Base-by-base conservation (phyloP, 805 yeast genomes). In the Torulaspora delbrueckii region DNA sequence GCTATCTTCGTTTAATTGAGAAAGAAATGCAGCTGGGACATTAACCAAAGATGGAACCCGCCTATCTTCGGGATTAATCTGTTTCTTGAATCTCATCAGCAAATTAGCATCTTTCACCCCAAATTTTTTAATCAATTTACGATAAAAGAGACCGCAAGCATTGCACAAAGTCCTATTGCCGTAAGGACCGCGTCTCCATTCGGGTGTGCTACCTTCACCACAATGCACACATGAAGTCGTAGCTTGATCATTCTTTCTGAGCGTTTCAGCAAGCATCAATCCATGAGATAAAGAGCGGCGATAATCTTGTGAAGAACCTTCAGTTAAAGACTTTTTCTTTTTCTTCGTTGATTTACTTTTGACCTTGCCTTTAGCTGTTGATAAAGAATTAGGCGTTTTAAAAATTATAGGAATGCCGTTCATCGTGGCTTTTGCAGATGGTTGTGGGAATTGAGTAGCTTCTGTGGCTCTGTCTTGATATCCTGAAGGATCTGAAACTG, bases 171-270 rank as follows among this genome's bases (percentile, higher is more conserved):
- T 84, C 56, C 87, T 75, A 4, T 82, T 78, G 0, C 96, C 95
- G 46, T 78, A 76, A 1, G 96, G 96, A 0, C 96, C 97, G 50
- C 84, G 73, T 59, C 97, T 74, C 97, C 97, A 89, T 64, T 90
- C 96, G 0, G 96, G 96, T 0, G 96, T 86, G 8, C 43, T 46
- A 12, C 41, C 45, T 2, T 82, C 78, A 0, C 82, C 82, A 67
- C 96, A 89, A 55, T 88, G 96, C 28, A 69, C 59, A 56, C 91
- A 84, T 7, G 62, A 45, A 36, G 52, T 55, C n/a, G 53, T 40
- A 1, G 47, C 37, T 12, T 40, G 46, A 25, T 50, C 54, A 26
- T 37, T 48, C 37, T 48, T 51, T 28, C 51, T 42, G 9, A 46
- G 41, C 2, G 46, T 42, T 41, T 52, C 56, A 7, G 51, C 52